Evolutionary conservation across 2,329 filamentous ascomycete species (phyloP).

Genomic region (Periconia sp.): DNA sequence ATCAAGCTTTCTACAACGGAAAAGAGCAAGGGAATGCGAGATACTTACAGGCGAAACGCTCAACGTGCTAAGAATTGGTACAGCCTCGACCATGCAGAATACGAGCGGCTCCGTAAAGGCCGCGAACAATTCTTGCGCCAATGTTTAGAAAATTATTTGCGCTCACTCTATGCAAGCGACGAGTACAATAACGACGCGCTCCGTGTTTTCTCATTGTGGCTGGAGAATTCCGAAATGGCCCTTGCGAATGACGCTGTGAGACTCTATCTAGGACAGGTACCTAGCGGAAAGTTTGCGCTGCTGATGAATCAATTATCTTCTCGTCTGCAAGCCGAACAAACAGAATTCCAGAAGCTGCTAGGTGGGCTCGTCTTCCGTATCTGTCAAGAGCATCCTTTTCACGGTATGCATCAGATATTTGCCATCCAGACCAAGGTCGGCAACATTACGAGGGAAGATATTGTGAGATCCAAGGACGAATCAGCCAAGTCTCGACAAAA

Average conservation of each 20-base stretch:
- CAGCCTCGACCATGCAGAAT: conserved; percentile 86
- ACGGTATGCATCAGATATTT: conserved; percentile 97
- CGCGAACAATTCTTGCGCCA: conserved; percentile 84
- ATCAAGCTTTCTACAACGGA: conserved; percentile 62
- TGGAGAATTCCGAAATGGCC: conserved; percentile 80
- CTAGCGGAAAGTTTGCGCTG: conserved; percentile 88
- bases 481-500: conserved; percentile 74
- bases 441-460: conserved; percentile 58
- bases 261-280: conserved; percentile 73
- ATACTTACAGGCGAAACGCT: conserved; percentile 62
- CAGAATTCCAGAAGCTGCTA: conserved; percentile 77
- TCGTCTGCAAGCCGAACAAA: conserved; percentile 74
- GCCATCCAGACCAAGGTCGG: conserved; percentile 61
- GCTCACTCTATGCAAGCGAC: conserved; percentile 83
- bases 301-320: conserved; percentile 97
- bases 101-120: conserved; percentile 76
- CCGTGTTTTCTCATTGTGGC: conserved; percentile 92
- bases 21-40: conserved; percentile 54
- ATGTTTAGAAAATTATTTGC: conserved; percentile 90
- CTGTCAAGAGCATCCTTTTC: conserved; percentile 91
- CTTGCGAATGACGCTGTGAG: conserved; percentile 79
- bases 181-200: conserved; percentile 88
- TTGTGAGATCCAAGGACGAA: conserved; percentile 71
- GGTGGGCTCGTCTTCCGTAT: conserved; percentile 78
- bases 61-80: conserved; percentile 85